Evolutionary conservation across 768 basidiomycete genomes (phyloP).

Genomic region (Boletus rubescentipes): DNA sequence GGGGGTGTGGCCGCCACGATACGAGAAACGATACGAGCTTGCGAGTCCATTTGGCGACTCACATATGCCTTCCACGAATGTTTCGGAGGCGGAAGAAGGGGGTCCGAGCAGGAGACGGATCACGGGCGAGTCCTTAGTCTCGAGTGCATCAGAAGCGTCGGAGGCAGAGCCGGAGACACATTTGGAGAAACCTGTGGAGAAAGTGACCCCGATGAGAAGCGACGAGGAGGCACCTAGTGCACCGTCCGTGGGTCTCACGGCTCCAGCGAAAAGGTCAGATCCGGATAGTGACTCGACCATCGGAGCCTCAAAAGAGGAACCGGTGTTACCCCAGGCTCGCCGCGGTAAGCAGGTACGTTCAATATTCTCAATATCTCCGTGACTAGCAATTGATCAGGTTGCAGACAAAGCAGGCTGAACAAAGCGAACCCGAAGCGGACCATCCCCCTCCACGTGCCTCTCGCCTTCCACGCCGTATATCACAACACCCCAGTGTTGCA

Average conservation of each 20-base stretch:
- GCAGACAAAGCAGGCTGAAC: constrained; percentile 27
- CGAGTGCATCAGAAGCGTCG: constrained; percentile 72
- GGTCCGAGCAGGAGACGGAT: constrained; percentile 42
- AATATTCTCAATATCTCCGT: neutral
- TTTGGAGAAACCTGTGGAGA: constrained; percentile 22
- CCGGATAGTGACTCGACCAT: constrained; percentile 86
- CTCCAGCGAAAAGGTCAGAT: constrained; percentile 47
- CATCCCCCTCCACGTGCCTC: constrained; percentile 42
- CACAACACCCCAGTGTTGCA: constrained; percentile 67
- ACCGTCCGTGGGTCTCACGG: constrained; percentile 10
- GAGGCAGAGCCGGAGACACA: constrained; percentile 53
- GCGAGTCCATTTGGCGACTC: constrained; percentile 51
- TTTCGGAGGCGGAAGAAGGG: constrained; percentile 75
- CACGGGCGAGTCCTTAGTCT: constrained; percentile 56
- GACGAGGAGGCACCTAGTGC: constrained; percentile 16
- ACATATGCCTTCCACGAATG: constrained; percentile 59
- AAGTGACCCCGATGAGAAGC: constrained; percentile 14
- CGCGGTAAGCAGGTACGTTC: constrained; percentile 29
- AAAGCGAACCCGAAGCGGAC: constrained; percentile 13
- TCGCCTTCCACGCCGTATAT: constrained; percentile 60
- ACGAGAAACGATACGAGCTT: constrained; percentile 55
- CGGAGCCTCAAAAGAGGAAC: constrained; percentile 46
- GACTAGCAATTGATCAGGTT: constrained; percentile 9
- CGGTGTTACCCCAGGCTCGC: constrained; percentile 12
- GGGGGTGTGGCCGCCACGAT: constrained; percentile 63